Conservation (phyloP, 2,329 filamentous ascomycete species). For the Neofusicoccum kwambonambiense region DNA sequence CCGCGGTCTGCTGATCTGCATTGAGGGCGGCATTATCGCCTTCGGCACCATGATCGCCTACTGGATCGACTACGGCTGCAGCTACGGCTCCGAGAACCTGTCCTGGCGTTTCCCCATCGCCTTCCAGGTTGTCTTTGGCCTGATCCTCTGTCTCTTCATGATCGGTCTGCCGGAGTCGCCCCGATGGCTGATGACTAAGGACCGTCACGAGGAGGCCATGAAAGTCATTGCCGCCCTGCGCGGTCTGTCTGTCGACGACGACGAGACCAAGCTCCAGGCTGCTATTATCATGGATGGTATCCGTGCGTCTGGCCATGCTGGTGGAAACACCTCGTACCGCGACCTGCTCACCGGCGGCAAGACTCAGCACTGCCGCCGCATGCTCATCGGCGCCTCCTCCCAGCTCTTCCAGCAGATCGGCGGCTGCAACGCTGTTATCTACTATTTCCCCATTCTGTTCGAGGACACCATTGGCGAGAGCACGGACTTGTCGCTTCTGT, state of each 20-base stretch:
- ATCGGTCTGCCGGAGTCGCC: slow-evolving; percentile 57
- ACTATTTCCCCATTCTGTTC: slow-evolving; percentile 45
- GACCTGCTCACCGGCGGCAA: slow-evolving; percentile 61
- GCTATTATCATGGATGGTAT: slow-evolving; percentile 65
- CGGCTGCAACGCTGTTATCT: slow-evolving; percentile 51
- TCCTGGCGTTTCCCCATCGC: slow-evolving; percentile 55
- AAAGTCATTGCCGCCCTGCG: slow-evolving; percentile 53
- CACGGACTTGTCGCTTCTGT: slow-evolving; percentile 43
- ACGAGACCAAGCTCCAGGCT: slow-evolving; percentile 59
- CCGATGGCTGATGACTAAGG: slow-evolving; percentile 58
- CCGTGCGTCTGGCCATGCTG: slow-evolving; percentile 40
- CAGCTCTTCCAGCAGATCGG: slow-evolving; percentile 63
- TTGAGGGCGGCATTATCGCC: slow-evolving; percentile 54
- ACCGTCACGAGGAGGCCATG: slow-evolving; percentile 49
- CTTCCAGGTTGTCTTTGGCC: slow-evolving; percentile 52
- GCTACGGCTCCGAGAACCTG: slow-evolving; percentile 30
- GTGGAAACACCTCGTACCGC: slow-evolving; percentile 46
- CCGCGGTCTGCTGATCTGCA: slow-evolving; percentile 61
- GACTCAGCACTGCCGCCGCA: slow-evolving; percentile 65
- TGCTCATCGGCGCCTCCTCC: slow-evolving; percentile 58
- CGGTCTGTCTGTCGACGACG: slow-evolving; percentile 50
- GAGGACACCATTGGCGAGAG: slow-evolving; percentile 51
- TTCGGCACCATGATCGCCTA: slow-evolving; percentile 54
- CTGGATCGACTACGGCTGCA: slow-evolving; percentile 43
- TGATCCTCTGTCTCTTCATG: slow-evolving; percentile 45